Evolutionary conservation across 192 early-diverging fungal genomes (phyloP), one percentile per base, ranked within the genome.

Genomic region (Backusella mclennaniae): DNA sequence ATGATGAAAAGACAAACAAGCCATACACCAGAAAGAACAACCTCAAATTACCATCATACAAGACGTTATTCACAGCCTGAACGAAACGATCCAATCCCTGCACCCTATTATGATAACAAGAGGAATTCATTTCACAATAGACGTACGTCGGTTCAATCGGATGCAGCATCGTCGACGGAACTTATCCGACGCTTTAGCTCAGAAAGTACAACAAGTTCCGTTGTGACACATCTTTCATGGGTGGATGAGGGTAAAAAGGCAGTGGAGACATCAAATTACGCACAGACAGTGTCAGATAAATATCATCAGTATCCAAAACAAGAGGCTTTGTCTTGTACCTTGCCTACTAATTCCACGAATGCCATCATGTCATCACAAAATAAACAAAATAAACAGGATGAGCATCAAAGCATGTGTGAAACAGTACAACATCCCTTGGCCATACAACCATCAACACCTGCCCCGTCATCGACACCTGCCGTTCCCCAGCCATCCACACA

Each of bases 151-250:
- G 42, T 41, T 31, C 41, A 71, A 49, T 71, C 70, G 5, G 70
- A 71, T 36, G n/a, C 38, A 31, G 39, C 70, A 26, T 29, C 23
- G 9, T 71, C 70, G 6, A 71, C 70, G 21, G 70, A 71, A 46
- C 44, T 71, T 29, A 33, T 71, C 70, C 70, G 70, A 31, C n/a
- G 70, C n/a, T 71, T 71, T 49, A 71, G 70, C 29, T 71, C 70
- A 29, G 39, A 23, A 14, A 71, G 70, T 31, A 49, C 42, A 44
- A 71, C 70, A 0, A 71, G 70, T 44, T 46, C 70, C 23, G 70
- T 71, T 8, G 70, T 44, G 1, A 49, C 70, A 17, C 41, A 44
- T 46, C 29, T 46, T 33, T 44, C 44, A 29, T 71, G 39, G 29
- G 70, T 29, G 23, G 17, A 12, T 29, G 12, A 63, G 6, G 6